Evolutionary conservation across 805 yeast species (phyloP), one percentile per base, ranked within the genome.

Genomic region (Myxozyma neglecta): DNA sequence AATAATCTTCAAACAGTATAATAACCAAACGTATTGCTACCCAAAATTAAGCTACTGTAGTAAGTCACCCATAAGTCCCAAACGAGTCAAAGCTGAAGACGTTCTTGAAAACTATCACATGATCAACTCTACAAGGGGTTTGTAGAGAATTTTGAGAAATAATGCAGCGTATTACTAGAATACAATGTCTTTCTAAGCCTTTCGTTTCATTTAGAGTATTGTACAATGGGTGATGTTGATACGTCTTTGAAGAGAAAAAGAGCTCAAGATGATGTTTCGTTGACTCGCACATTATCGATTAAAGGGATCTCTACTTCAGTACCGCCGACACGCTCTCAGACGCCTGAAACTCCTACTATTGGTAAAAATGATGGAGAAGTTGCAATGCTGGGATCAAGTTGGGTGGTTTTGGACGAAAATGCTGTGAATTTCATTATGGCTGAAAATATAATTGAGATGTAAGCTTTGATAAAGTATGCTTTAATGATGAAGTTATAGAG

Each of bases 221-320:
- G 29, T 24, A 39, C 46, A 42, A 42, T 42, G 46, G 16, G 24
- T n/a, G 46, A 42, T n/a, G 24, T 42, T 14, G 42, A 34, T 24
- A 46, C 52, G 24, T 32, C 42, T 13, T 32, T 54, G 34, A 59
- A 59, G 39, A 58, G 62, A 16, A 59, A 59, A 49, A 58, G 62
- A 32, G 54, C 16, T 14, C 43, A 20, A 37, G 62, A 53, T 18
- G 55, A 54, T 10, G 53, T 18, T 16, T 16, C 53, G 36, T 29
- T 48, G 34, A 36, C 42, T 18, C 53, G 44, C 5, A 37, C 53
- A 13, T 9, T 36, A 44, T n/a, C 43, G 20, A 32, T 32, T 6
- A 39, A 34, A 16, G 24, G n/a, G 34, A 16, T 53, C 36, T 35
- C 57, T 14, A 18, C 53, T 1, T 18, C 20, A 1, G 34, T 40